phyloP scores from a whole-genome alignment of 2,329 filamentous ascomycete species.

The Monosporascus cannonballus region DNA sequence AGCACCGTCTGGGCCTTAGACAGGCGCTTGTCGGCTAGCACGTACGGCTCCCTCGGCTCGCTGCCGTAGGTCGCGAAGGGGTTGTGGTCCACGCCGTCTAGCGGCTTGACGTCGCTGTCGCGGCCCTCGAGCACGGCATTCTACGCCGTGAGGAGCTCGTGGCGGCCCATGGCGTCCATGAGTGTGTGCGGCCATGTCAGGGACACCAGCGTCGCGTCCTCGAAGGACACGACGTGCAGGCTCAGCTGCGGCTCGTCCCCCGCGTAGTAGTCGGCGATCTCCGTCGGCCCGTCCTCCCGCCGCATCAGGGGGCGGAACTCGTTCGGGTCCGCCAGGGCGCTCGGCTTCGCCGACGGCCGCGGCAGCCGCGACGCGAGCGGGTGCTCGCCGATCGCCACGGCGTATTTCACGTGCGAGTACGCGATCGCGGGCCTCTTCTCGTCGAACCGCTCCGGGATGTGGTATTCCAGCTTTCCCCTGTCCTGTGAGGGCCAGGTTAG shows the following conservation, averaged over 20 bases:
- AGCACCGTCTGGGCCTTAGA: constrained; percentile 4
- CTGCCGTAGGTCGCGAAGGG: constrained; percentile 20
- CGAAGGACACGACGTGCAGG: constrained; percentile 42
- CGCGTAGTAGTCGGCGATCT: constrained; percentile 33
- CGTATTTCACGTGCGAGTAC: constrained; percentile 31
- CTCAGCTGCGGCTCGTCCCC: constrained; percentile 39
- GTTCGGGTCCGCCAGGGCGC: constrained; percentile 21
- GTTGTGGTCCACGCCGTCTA: constrained; percentile 30
- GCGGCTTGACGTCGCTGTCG: constrained; percentile 32
- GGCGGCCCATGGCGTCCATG: constrained; percentile 39
- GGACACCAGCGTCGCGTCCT: constrained; percentile 42
- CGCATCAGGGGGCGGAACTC: constrained; percentile 20
- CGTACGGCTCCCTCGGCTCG: constrained; percentile 1
- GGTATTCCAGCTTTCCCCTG: constrained; percentile 30
- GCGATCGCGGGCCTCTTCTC: constrained; percentile 34
- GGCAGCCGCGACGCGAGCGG: constrained; percentile 33
- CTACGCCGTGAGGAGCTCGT: constrained; percentile 39
- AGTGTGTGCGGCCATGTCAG: constrained; percentile 42
- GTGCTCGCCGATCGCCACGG: constrained; percentile 34
- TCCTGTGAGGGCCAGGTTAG: not conserved
- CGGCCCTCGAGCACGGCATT: constrained; percentile 36
- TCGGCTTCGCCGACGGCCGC: constrained; percentile 19
- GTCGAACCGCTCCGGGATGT: constrained; percentile 31
- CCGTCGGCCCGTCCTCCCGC: constrained; percentile 18
- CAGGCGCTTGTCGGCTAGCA: not conserved